These are phyloP conservation scores for Fusarium sp. DNA, from an alignment of 2,329 filamentous ascomycete species.

Conservation along the genomic window DNA sequence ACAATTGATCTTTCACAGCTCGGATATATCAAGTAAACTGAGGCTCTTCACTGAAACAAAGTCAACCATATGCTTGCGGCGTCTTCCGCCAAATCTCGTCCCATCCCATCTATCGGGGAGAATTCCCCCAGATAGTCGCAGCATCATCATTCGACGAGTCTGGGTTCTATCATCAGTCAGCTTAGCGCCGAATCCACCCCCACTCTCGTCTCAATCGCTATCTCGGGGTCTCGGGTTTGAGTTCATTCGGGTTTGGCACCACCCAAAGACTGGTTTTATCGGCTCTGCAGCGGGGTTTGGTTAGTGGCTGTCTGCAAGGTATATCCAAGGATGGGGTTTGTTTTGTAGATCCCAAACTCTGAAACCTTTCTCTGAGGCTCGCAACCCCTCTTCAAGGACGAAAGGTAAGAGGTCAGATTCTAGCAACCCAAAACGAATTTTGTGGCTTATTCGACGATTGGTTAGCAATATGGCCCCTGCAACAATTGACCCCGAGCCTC, in stretches of 20 bases:
- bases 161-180: not conserved
- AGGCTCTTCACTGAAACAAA: not conserved
- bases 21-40: not conserved
- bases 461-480: not conserved
- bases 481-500: not conserved
- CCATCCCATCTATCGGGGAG: not conserved
- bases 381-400: not conserved
- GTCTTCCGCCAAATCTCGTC: not conserved
- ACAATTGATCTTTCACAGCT: not conserved
- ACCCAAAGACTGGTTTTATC: not conserved
- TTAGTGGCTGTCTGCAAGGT: not conserved
- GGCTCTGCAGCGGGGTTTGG: not conserved
- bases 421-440: not conserved
- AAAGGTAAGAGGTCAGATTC: not conserved
- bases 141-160: conserved; percentile 2
- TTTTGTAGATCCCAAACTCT: not conserved
- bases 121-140: not conserved
- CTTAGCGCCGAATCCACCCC: not conserved
- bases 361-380: not conserved
- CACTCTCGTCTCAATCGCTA: not conserved
- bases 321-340: conserved; percentile 6
- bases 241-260: not conserved
- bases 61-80: not conserved
- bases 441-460: not conserved
- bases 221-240: conserved; percentile 3